Evolutionary conservation across 441 rosid species (phyloP).

Genomic region (Gossypium aridum): DNA sequence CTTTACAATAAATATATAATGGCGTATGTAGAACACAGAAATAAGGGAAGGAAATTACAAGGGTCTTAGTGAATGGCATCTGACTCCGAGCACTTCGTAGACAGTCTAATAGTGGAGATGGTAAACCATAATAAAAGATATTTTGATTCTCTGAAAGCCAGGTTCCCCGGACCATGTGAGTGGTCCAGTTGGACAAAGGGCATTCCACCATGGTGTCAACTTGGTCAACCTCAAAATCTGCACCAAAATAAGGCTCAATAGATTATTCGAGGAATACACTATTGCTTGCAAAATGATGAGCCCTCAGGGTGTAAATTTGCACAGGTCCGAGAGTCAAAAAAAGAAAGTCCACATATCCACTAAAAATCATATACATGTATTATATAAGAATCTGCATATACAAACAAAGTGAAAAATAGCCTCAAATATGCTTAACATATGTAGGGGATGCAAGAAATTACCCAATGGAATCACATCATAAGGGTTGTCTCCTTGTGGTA

Average conservation of each 20-base stretch:
- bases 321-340: neutral
- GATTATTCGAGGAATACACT: conserved; percentile 1
- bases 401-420: neutral
- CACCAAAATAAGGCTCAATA: conserved; percentile 16
- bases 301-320: neutral
- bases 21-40: conserved; percentile 13
- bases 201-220: conserved; percentile 32
- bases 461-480: conserved; percentile 81
- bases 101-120: conserved; percentile 63
- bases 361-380: neutral
- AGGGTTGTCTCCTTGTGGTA: conserved; percentile 71
- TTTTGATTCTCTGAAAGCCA: conserved; percentile 69
- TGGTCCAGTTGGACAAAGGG: conserved; percentile 34
- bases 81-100: conserved; percentile 47
- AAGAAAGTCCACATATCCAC: neutral
- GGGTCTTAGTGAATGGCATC: conserved; percentile 10
- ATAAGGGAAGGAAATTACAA: conserved; percentile 34
- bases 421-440: neutral
- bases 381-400: neutral
- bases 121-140: conserved; percentile 77
- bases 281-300: neutral
- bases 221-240: conserved; percentile 63
- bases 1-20: neutral
- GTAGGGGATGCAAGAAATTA: conserved; percentile 23
- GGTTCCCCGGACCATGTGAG: conserved; percentile 91